Evolutionary conservation across 2,329 filamentous ascomycete species (phyloP).

Genomic region (Pezicula radicicola): DNA sequence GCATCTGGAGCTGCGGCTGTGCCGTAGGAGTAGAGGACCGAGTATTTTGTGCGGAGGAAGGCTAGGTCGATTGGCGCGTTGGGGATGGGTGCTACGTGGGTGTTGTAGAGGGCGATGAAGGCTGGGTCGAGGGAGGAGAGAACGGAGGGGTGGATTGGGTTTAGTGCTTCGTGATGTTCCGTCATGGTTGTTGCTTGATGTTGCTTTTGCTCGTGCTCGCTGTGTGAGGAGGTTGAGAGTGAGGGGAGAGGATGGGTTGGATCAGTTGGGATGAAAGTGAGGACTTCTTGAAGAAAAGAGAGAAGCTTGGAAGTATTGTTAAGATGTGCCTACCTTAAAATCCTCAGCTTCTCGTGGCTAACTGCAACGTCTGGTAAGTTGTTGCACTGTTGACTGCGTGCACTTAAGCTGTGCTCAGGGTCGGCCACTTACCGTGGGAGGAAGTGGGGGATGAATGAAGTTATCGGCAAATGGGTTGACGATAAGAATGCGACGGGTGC

Average conservation of each 20-base stretch:
- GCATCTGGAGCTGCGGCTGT: conserved; percentile 39
- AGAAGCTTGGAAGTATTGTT: too few species aligned
- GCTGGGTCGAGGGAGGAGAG: conserved; percentile 41
- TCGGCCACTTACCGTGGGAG: background rate
- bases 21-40: conserved; percentile 41
- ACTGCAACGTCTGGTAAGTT: too few species aligned
- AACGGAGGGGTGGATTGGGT: conserved; percentile 45
- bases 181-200: conserved; percentile 2
- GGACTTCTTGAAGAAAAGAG: too few species aligned
- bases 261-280: too few species aligned
- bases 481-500: conserved; percentile 1
- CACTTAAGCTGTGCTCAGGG: too few species aligned
- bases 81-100: conserved; percentile 38
- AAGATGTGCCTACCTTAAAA: too few species aligned
- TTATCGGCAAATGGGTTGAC: background rate
- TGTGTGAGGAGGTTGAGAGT: background rate
- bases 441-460: background rate
- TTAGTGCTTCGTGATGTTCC: conserved; percentile 38
- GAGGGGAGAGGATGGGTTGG: background rate
- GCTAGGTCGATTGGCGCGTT: conserved; percentile 36
- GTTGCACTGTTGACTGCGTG: too few species aligned
- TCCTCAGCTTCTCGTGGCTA: too few species aligned
- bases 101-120: conserved; percentile 46
- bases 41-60: conserved; percentile 38
- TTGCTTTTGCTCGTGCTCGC: background rate